Evolutionary conservation across 176 grass and related monocot genomes (phyloP), one percentile per base, ranked within the genome.

Genomic region (Oryza rufipogon): DNA sequence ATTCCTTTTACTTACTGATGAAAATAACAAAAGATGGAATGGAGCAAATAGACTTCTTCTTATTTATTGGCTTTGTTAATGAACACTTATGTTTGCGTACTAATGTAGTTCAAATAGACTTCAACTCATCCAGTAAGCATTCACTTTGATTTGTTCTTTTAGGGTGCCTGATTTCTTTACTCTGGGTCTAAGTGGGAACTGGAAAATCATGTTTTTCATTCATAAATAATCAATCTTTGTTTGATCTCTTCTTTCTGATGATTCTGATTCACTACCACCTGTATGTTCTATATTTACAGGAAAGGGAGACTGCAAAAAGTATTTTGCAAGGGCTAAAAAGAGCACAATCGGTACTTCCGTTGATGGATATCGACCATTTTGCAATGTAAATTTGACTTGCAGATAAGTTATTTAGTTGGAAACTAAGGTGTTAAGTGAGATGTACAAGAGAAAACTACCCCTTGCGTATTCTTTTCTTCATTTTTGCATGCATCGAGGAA

Each of bases 281-380:
- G 17, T 82, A 22, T 56, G 4, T 79, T 86, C 19, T 19, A 79
- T 86, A 78, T 84, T 80, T 89, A 63, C 90, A 99, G 93, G 93
- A 99, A 83, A 96, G 90, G 74, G 97, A 98, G 71, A 96, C 88
- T 15, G 93, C 93, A 47, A 92, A 91, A 88, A 92, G 34, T 83
- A 87, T 99, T 17, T 87, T 99, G 36, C 86, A 89, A 86, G 91
- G 90, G 64, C 70, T 99, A 81, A 94, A 90, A 84, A 85, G 77
- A 72, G 77, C 78, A 42, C 82, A 80, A 13, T 85, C 89, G 5
- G 91, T 86, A 67, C 94, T 90, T 90, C 84, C 89, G 22, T 83
- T 79, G 51, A 95, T 93, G 91, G 91, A 94, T 54, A 92, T 91
- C 63, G 93, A 92, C 74, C 83, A 98, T 84, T 98, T 91, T 84